phyloP scores from a whole-genome alignment of 2,329 filamentous ascomycete genomes.

The Hawksworthiomyces lignivorus region DNA sequence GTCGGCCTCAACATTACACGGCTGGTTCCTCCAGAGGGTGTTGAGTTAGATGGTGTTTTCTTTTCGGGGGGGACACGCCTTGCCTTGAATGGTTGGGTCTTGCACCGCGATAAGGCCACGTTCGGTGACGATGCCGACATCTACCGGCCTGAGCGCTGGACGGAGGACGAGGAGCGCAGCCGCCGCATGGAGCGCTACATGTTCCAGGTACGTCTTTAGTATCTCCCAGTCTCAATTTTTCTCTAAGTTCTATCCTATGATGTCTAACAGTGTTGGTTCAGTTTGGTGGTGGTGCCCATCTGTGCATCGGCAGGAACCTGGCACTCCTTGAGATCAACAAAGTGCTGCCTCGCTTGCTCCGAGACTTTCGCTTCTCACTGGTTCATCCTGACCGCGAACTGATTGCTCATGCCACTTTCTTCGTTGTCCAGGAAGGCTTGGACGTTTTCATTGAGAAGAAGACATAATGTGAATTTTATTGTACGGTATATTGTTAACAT shows the following conservation, averaged over 20 bases:
- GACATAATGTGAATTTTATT: too few species aligned
- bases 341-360: slow-evolving; percentile 44
- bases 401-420: slow-evolving; percentile 49
- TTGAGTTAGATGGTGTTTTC: slow-evolving; percentile 41
- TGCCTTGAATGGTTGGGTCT: slow-evolving; percentile 47
- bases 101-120: slow-evolving; percentile 38
- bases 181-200: slow-evolving; percentile 46
- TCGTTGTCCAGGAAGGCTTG: slow-evolving; percentile 50
- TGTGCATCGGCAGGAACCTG: slow-evolving; percentile 49
- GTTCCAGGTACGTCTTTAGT: slow-evolving; percentile 50
- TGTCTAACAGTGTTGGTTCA: too few species aligned
- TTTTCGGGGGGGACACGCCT: slow-evolving; percentile 45
- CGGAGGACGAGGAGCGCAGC: slow-evolving; percentile 35
- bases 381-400: slow-evolving; percentile 41
- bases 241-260: too few species aligned
- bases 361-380: slow-evolving; percentile 47
- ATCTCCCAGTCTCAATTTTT: too few species aligned
- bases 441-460: slow-evolving; percentile 40
- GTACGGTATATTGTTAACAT: too few species aligned
- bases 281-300: slow-evolving; percentile 47
- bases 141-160: slow-evolving; percentile 48
- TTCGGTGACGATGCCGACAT: slow-evolving; percentile 46
- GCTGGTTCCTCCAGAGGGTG: slow-evolving; percentile 41
- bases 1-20: slow-evolving; percentile 48
- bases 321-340: slow-evolving; percentile 53